A percentile compares a stretch with the other conserved stretches of the same genome.
Conservation (phyloP, 1,284 basidiomycete species). For the Leucoagaricus sp. region DNA sequence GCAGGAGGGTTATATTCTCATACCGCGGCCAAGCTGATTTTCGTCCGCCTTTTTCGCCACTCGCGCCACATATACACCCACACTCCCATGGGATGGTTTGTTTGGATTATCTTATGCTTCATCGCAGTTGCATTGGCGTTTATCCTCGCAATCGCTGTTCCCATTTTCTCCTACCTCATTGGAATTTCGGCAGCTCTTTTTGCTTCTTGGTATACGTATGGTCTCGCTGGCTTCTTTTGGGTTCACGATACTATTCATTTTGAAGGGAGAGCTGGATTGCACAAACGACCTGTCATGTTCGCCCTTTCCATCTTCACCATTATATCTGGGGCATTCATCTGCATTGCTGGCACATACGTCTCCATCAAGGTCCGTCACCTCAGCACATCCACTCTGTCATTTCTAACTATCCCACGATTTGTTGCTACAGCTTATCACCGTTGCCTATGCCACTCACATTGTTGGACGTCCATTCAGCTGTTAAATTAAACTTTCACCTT, state of each 20-base stretch:
- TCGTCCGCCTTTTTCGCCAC: slow-evolving; percentile 61
- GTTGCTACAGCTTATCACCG: slow-evolving; percentile 44
- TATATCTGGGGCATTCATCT: slow-evolving; percentile 52
- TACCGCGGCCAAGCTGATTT: slow-evolving; percentile 60
- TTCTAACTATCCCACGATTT: background rate
- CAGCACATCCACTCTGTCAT: no score
- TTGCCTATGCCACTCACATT: slow-evolving; percentile 43
- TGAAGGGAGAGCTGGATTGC: slow-evolving; percentile 34
- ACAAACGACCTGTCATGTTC: slow-evolving; percentile 34
- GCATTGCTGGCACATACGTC: slow-evolving; percentile 54
- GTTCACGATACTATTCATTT: slow-evolving; percentile 50
- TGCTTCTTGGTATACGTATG: slow-evolving; percentile 60
- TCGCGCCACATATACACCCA: slow-evolving; percentile 58
- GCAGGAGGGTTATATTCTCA: slow-evolving; percentile 51
- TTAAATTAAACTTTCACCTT: slow-evolving; percentile 28
- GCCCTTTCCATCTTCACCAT: slow-evolving; percentile 45
- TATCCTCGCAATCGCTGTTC: slow-evolving; percentile 55
- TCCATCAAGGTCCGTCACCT: slow-evolving; percentile 44
- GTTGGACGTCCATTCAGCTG: slow-evolving; percentile 57
- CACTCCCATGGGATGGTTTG: slow-evolving; percentile 57
- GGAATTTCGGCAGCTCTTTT: slow-evolving; percentile 57
- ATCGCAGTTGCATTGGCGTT: slow-evolving; percentile 47
- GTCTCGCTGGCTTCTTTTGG: slow-evolving; percentile 59
- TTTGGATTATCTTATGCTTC: slow-evolving; percentile 53
- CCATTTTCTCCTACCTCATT: slow-evolving; percentile 56